Evolutionary conservation across 1,139 yeast genomes (phyloP), one percentile per base, ranked within the genome.

Genomic region (Lodderomyces elongisporus): DNA sequence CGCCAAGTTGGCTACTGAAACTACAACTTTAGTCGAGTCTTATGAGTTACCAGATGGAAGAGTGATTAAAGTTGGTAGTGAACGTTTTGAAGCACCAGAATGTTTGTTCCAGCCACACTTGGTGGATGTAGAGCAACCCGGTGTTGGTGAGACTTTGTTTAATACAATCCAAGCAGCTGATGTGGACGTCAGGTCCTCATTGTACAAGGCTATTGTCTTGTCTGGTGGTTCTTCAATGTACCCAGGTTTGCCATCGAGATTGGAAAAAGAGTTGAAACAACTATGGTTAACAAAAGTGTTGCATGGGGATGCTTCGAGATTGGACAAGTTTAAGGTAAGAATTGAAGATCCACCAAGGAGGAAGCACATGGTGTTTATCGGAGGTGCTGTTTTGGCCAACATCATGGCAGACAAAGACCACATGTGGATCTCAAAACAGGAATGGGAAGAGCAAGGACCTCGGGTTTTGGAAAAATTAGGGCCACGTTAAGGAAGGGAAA

Each of bases 321-420:
- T 91, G 47, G 85, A 79, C 45, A 89, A 89, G 59, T 91, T 91
- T 62, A 91, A 91, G 62, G 96, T 93, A 30, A 80, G 94, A 62
- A 91, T 91, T 52, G 98, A 91, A 60, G 98, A 91, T 57, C 98
- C 98, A 30, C 99, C 99, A 48, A 80, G 97, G 70, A 85, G 99
- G 71, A 83, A 91, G 59, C 96, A 93, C 60, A 91, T 91, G 96
- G 99, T 91, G 28, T 91, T 91, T 62, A 81, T 91, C 46, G 99
- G 99, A 48, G 99, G 99, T 52, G 98, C 98, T 5, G 98, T 91
- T 14, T 72, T 91, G 54, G 98, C 99, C 24, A 88, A 85, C 53
- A 91, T 91, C 49, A 91, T 93, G 97, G 95, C 95, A 30, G 96
- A 91, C 58, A 91, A 89, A 60, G 96, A 89, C 45, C 96, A 88